A percentile compares a stretch with the other conserved stretches of the same genome.
phyloP scores from a whole-genome alignment of 2,329 filamentous ascomycete genomes.

The Pleomassaria siparia region DNA sequence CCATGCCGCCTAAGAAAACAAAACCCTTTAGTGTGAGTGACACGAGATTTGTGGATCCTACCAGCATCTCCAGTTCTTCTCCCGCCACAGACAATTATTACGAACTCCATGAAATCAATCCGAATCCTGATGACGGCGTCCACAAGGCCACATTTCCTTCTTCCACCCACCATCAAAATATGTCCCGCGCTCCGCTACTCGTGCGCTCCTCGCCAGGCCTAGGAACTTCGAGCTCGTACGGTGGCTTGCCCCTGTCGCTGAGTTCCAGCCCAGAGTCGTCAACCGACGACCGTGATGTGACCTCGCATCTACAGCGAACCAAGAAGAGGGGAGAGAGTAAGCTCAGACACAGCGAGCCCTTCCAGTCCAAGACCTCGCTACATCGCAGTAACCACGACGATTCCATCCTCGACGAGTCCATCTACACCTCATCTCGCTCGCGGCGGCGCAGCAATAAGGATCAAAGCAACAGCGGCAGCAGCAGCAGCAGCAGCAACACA shows the following conservation, averaged over 20 bases:
- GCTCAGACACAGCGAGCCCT: conserved; percentile 30
- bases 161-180: conserved; percentile 27
- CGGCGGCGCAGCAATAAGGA: conserved; percentile 31
- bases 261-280: conserved; percentile 38
- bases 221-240: conserved; percentile 64
- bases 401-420: conserved; percentile 21
- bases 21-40: conserved; percentile 18
- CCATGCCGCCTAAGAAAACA: no score
- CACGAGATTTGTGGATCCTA: conserved; percentile 21
- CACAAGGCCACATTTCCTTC: conserved; percentile 10
- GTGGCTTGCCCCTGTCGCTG: conserved; percentile 54
- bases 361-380: conserved; percentile 12
- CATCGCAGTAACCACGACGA: conserved; percentile 19
- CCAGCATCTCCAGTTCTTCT: conserved; percentile 15
- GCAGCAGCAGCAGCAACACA: conserved; percentile 24
- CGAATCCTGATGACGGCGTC: conserved; percentile 32
- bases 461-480: conserved; percentile 22
- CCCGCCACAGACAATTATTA: conserved; percentile 31
- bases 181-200: conserved; percentile 59
- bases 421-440: conserved; percentile 16
- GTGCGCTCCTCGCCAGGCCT: conserved; percentile 62
- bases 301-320: conserved; percentile 18
- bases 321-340: conserved; percentile 39
- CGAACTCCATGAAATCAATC: conserved; percentile 32
- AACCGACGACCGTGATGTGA: conserved; percentile 36